phyloP scores from a whole-genome alignment of 768 basidiomycete genomes.

The Krasilnikovozyma curviuscula region DNA sequence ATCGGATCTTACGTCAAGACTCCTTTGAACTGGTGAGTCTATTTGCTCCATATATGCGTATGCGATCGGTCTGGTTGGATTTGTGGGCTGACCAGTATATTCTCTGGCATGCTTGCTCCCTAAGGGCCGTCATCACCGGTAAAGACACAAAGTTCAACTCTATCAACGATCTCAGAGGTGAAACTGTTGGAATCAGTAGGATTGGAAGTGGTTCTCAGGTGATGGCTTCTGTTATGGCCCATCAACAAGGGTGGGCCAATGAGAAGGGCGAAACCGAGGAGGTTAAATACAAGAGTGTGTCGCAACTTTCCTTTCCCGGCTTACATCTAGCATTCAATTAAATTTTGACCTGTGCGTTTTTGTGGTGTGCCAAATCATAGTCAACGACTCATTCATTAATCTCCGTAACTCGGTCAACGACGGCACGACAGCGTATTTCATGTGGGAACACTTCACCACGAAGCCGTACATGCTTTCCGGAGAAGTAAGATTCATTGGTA shows the following conservation, averaged over 20 bases:
- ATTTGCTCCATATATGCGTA: neutral
- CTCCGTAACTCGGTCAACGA: constrained; percentile 74
- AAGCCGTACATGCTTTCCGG: constrained; percentile 62
- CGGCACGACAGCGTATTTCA: constrained; percentile 38
- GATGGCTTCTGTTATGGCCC: constrained; percentile 88
- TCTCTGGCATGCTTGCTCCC: neutral
- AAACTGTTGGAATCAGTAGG: constrained; percentile 73
- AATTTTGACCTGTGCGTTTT: neutral
- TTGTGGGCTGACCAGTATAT: neutral
- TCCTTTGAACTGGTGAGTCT: constrained; percentile 58
- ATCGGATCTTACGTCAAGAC: constrained; percentile 81
- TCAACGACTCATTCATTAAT: constrained; percentile 26
- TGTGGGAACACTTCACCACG: constrained; percentile 32
- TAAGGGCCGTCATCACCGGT: constrained; percentile 79
- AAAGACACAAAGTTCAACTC: constrained; percentile 47
- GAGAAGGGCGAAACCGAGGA: constrained; percentile 16
- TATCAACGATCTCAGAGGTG: constrained; percentile 56
- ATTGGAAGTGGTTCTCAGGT: constrained; percentile 74
- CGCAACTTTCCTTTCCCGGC: neutral
- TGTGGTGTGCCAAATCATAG: constrained; percentile 8
- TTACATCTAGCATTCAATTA: constrained; percentile 47
- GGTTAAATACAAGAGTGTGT: constrained; percentile 43
- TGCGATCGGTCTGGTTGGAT: neutral
- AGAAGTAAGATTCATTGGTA: constrained; percentile 62
- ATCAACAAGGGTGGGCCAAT: constrained; percentile 60